Conservation (phyloP, 352 stramenopile species). For the Phytophthora sansomeana region DNA sequence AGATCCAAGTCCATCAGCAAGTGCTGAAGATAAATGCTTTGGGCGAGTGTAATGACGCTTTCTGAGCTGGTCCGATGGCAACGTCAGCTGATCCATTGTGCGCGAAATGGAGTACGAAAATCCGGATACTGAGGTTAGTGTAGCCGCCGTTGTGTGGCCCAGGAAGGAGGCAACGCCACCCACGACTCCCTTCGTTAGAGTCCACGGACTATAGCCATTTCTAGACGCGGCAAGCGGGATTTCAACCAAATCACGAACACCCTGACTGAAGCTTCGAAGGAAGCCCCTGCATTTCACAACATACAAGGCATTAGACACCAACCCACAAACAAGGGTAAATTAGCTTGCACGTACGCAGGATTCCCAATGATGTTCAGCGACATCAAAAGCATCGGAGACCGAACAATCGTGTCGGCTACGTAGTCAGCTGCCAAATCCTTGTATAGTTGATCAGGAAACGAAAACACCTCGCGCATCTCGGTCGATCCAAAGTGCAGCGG, state of each 20-base stretch:
- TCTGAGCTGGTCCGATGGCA: slow-evolving; percentile 66
- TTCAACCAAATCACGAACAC: slow-evolving; percentile 81
- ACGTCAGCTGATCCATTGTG: slow-evolving; percentile 83
- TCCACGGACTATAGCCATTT: slow-evolving; percentile 83
- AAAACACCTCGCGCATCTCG: slow-evolving; percentile 75
- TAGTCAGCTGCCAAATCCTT: slow-evolving; percentile 89
- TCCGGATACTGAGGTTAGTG: slow-evolving; percentile 76
- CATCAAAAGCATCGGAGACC: slow-evolving; percentile 82
- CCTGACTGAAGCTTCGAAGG: slow-evolving; percentile 70
- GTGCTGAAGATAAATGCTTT: slow-evolving; percentile 65
- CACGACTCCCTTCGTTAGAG: slow-evolving; percentile 75
- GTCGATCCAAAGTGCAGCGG: slow-evolving; percentile 65
- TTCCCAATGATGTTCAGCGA: slow-evolving; percentile 89
- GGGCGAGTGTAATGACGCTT: slow-evolving; percentile 73
- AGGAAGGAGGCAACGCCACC: slow-evolving; percentile 75
- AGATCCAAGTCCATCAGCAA: slow-evolving; percentile 71
- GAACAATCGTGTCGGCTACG: slow-evolving; percentile 81
- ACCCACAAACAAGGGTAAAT: background rate
- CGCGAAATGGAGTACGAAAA: slow-evolving; percentile 86
- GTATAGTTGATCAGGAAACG: slow-evolving; percentile 75
- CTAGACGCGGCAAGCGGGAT: slow-evolving; percentile 72
- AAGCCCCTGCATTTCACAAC: slow-evolving; percentile 61
- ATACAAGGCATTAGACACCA: slow-evolving; percentile 16
- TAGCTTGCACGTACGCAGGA: slow-evolving; percentile 68
- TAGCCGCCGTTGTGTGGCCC: slow-evolving; percentile 73